These are phyloP conservation scores for Chrysoporthe austroafricana DNA, from an alignment of 2,329 filamentous ascomycete species.

Conservation along the genomic window DNA sequence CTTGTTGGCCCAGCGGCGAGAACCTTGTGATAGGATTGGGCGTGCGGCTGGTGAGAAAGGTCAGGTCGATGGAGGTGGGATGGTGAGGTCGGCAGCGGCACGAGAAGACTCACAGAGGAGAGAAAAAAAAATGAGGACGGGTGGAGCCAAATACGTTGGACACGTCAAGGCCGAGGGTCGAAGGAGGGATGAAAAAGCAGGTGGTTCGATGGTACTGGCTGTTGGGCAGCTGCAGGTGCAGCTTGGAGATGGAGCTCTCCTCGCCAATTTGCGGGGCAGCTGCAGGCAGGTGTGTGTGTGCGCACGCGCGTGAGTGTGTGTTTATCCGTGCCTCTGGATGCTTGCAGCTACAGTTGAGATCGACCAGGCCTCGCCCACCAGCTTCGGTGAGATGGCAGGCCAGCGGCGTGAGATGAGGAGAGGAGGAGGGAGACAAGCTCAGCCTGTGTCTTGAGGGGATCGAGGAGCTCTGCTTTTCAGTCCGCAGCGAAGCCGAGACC, in stretches of 20 bases:
- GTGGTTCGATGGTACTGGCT: slow-evolving; percentile 2
- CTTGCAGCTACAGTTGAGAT: neutral
- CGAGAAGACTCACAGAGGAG: neutral
- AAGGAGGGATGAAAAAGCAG: neutral
- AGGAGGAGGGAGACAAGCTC: neutral
- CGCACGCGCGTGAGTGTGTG: no score
- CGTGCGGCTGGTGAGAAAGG: neutral
- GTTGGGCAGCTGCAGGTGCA: slow-evolving; percentile 11
- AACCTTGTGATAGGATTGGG: slow-evolving; percentile 9
- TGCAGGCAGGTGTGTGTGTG: slow-evolving; percentile 3
- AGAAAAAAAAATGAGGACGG: neutral
- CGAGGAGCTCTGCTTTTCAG: neutral
- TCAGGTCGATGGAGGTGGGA: neutral
- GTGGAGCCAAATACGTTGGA: slow-evolving; percentile 3
- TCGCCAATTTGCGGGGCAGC: neutral
- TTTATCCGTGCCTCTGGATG: neutral
- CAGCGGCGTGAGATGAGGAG: neutral
- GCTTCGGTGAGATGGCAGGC: neutral
- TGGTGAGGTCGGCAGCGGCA: neutral
- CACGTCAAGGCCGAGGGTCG: slow-evolving; percentile 7
- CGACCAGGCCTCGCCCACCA: neutral
- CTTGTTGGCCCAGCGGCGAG: neutral
- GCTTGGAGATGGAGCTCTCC: slow-evolving; percentile 4
- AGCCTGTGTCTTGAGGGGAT: neutral
- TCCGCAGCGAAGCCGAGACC: neutral